phyloP scores from a whole-genome alignment of 495 filamentous ascomycete species.

The Neurospora sp. region DNA sequence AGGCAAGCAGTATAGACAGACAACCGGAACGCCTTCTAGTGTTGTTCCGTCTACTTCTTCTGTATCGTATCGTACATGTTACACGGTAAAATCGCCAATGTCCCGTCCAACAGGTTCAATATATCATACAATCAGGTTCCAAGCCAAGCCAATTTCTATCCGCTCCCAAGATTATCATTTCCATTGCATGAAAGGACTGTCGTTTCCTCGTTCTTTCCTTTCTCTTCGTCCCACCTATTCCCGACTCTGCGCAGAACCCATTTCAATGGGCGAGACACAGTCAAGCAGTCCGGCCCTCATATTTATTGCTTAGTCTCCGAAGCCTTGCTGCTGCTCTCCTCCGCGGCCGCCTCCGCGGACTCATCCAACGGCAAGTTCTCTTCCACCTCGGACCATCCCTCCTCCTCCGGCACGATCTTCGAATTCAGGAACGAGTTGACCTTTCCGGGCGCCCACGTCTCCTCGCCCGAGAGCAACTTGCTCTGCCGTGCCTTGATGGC shows the following conservation, averaged over 20 bases:
- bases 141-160: not conserved
- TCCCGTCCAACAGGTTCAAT: not conserved
- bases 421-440: conserved; percentile 33
- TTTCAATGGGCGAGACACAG: not conserved
- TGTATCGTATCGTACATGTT: not conserved
- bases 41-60: not conserved
- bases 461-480: conserved; percentile 20
- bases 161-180: not conserved
- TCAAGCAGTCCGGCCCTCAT: not conserved
- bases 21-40: not conserved
- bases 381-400: conserved; percentile 24
- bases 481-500: conserved; percentile 23
- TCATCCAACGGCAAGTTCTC: conserved; percentile 3
- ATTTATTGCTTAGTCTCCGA: not conserved
- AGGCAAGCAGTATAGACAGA: not conserved
- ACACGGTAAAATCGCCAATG: not conserved
- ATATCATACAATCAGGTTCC: not conserved
- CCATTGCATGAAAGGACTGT: not conserved
- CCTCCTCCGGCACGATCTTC: conserved; percentile 18
- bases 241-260: not conserved
- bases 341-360: conserved; percentile 9
- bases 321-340: not conserved
- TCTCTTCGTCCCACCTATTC: not conserved
- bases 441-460: conserved; percentile 34
- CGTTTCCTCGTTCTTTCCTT: not conserved